A percentile compares a stretch with the other conserved stretches of the same genome.
Evolutionary conservation across 2,329 filamentous ascomycete species (phyloP).

Genomic region (Mycosphaerella sp.): DNA sequence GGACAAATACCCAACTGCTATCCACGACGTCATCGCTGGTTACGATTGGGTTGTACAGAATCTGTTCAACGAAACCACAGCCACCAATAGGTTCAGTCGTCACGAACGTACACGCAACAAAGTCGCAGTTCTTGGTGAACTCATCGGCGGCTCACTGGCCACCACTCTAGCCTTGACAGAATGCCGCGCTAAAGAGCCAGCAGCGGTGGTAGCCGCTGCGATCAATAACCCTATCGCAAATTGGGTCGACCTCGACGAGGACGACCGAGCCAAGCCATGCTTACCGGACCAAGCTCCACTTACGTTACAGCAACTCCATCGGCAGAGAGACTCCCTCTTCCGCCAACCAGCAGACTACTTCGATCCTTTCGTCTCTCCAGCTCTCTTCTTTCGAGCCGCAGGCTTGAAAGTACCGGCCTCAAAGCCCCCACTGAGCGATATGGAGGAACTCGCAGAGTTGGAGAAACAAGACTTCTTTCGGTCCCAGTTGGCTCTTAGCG

Average conservation of each 20-base stretch:
- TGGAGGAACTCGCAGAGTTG: conserved; percentile 26
- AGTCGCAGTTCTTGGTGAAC: conserved; percentile 43
- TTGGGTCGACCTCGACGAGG: conserved; percentile 35
- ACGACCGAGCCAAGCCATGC: neutral
- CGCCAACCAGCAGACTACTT: conserved; percentile 39
- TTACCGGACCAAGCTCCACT: conserved; percentile 8
- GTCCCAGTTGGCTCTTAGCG: conserved; percentile 13
- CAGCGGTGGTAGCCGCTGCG: conserved; percentile 41
- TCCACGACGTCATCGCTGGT: conserved; percentile 43
- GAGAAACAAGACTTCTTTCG: conserved; percentile 29
- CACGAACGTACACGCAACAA: conserved; percentile 26
- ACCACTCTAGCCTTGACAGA: conserved; percentile 47
- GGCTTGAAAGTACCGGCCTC: conserved; percentile 24
- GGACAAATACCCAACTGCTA: conserved; percentile 40
- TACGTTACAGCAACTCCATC: conserved; percentile 22
- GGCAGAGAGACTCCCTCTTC: conserved; percentile 38
- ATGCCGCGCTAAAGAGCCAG: conserved; percentile 35
- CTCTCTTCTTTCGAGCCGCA: conserved; percentile 47
- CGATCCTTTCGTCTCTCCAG: conserved; percentile 46
- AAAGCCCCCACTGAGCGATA: conserved; percentile 28
- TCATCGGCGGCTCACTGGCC: conserved; percentile 44
- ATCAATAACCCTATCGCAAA: conserved; percentile 45
- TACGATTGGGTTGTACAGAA: conserved; percentile 37
- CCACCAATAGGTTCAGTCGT: conserved; percentile 23
- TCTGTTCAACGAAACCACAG: conserved; percentile 3